These are phyloP conservation scores for Hawksworthiomyces lignivorus DNA, from an alignment of 2,329 filamentous ascomycete genomes.

Conservation along the genomic window DNA sequence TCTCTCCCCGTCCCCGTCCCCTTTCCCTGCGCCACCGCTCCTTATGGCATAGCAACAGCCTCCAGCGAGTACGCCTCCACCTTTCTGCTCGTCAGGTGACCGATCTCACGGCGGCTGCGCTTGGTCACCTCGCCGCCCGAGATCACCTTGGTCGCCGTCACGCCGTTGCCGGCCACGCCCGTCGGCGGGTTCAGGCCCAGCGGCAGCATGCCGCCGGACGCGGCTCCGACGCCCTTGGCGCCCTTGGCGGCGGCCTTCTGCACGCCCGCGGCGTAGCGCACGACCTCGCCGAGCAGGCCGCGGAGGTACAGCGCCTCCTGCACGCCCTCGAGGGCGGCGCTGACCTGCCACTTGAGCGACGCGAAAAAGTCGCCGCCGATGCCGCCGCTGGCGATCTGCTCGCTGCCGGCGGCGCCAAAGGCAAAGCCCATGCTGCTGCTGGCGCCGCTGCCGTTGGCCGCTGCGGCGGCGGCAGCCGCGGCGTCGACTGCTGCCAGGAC, in stretches of 20 bases:
- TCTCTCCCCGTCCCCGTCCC: too few species aligned
- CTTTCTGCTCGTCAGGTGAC: slow-evolving; percentile 68
- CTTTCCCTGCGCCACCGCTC: background rate
- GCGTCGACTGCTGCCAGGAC: slow-evolving; percentile 27
- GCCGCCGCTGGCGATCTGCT: background rate
- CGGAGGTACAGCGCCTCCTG: slow-evolving; percentile 61
- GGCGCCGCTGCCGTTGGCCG: background rate
- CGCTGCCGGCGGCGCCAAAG: too few species aligned
- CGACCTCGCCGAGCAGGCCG: slow-evolving; percentile 56
- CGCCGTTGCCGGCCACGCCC: slow-evolving; percentile 9
- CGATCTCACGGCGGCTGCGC: slow-evolving; percentile 65
- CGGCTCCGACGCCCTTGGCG: slow-evolving; percentile 23
- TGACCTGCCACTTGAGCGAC: slow-evolving; percentile 60
- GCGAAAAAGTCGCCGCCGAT: slow-evolving; percentile 51
- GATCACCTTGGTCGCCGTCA: slow-evolving; percentile 49
- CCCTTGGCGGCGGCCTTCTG: slow-evolving; percentile 7
- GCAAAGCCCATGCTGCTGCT: too few species aligned
- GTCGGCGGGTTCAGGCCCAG: slow-evolving; percentile 60
- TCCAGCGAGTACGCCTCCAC: slow-evolving; percentile 80
- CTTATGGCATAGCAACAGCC: slow-evolving; percentile 56
- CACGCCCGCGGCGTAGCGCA: slow-evolving; percentile 45
- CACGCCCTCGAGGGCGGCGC: slow-evolving; percentile 62
- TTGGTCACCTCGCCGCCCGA: slow-evolving; percentile 62
- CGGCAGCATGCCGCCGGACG: slow-evolving; percentile 47
- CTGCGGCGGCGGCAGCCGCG: background rate